Evolutionary conservation across 148 eudicot species (phyloP).

Genomic region (Amaranthus hypochondriacus): DNA sequence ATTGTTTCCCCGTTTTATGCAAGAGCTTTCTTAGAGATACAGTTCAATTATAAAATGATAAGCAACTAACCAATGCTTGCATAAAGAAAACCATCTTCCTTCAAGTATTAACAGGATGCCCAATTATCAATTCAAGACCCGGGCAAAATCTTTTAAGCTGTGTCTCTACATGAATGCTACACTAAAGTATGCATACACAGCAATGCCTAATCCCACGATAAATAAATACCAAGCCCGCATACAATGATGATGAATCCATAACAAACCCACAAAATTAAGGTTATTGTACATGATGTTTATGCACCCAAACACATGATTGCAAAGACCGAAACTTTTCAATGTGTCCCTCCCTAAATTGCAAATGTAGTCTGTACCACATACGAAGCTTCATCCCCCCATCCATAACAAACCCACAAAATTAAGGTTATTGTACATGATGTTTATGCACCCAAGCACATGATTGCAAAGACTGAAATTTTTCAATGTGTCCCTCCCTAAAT

Average conservation of each 20-base stretch:
- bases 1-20: no score
- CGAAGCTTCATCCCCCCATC: not conserved
- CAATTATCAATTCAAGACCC: not conserved
- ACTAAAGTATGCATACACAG: not conserved
- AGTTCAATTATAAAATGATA: not conserved
- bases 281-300: not conserved
- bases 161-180: not conserved
- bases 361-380: not conserved
- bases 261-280: not conserved
- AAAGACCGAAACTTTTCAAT: not conserved
- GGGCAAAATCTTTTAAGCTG: not conserved
- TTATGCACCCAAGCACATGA: not conserved
- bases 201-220: not conserved
- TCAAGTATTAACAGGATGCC: not conserved
- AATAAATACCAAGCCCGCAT: not conserved
- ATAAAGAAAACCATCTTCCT: not conserved
- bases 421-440: not conserved
- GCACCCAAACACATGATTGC: conserved; percentile 12
- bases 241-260: conserved; percentile 1
- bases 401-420: not conserved
- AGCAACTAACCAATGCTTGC: not conserved
- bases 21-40: not conserved
- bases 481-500: not conserved
- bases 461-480: not conserved
- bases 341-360: not conserved